phyloP scores from a whole-genome alignment of 148 eudicot species.

The Agrostemma githago region DNA sequence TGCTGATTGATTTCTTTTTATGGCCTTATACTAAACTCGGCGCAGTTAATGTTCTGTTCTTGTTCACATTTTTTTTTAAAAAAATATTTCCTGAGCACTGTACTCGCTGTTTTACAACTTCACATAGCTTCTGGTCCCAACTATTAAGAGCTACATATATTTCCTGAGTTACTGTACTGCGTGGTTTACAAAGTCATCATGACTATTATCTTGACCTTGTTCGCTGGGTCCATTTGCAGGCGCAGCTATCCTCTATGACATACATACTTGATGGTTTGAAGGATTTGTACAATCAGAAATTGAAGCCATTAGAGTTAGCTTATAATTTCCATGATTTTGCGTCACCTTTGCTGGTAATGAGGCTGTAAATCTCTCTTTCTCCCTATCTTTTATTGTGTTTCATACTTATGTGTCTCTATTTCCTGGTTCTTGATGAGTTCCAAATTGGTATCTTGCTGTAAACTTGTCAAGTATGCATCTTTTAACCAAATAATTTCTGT shows the following conservation, averaged over 20 bases:
- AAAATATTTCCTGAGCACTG: not conserved
- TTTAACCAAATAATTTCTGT: not conserved
- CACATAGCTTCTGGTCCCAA: not conserved
- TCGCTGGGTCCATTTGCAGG: constrained; percentile 21
- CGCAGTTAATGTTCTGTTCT: not conserved
- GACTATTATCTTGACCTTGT: not conserved
- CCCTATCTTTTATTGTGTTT: not conserved
- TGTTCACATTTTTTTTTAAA: too few relatives aligned
- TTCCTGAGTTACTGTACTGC: not conserved
- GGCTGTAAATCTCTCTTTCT: not conserved
- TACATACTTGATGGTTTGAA: constrained; percentile 80
- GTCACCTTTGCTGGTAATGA: constrained; percentile 74
- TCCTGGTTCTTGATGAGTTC: not conserved
- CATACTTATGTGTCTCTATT: not conserved
- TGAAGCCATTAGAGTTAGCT: constrained; percentile 73
- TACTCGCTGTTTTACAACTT: not conserved
- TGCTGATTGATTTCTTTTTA: constrained; percentile 1
- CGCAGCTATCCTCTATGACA: constrained; percentile 39
- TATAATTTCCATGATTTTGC: constrained; percentile 74
- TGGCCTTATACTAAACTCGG: not conserved
- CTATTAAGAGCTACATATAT: not conserved
- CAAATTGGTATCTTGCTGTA: not conserved
- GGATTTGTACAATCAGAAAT: constrained; percentile 67
- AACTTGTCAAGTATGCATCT: not conserved
- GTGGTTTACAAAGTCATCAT: not conserved